Evolutionary conservation across 139 green algal genomes (phyloP).

Genomic region (Chlamydomonas eustigma): DNA sequence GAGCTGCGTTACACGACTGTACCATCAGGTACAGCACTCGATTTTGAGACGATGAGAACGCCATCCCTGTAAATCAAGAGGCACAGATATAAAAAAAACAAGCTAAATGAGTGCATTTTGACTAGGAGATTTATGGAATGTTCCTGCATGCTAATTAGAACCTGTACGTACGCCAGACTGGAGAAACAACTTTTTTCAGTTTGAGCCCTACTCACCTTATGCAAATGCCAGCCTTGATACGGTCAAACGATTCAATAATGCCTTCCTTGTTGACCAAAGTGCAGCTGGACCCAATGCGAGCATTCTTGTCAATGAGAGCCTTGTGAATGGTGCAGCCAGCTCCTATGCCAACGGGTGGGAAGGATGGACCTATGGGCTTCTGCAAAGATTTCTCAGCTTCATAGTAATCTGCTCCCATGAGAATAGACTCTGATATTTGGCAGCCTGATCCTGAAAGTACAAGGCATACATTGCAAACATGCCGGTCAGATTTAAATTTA

Average conservation of each 20-base stretch:
- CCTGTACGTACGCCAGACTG: background rate
- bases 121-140: too few species aligned
- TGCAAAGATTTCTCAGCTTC: conserved; percentile 50
- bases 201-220: conserved; percentile 1
- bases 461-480: too few species aligned
- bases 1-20: too few species aligned
- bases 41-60: conserved; percentile 28
- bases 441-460: conserved; percentile 34
- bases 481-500: too few species aligned
- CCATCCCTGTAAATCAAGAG: conserved; percentile 27
- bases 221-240: background rate
- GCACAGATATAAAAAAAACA: too few species aligned
- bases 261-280: conserved; percentile 26
- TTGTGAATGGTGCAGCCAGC: conserved; percentile 51
- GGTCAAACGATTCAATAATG: conserved; percentile 26
- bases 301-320: conserved; percentile 96
- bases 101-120: too few species aligned
- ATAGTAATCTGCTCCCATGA: conserved; percentile 98
- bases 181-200: background rate
- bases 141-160: too few species aligned
- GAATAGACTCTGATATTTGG: conserved; percentile 38
- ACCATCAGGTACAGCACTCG: conserved; percentile 26
- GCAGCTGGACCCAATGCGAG: conserved; percentile 77
- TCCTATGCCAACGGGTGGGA: conserved; percentile 71
- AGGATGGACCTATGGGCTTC: background rate